Evolutionary conservation across 345 rosid species (phyloP), one percentile per base, ranked within the genome.

Genomic region (Sonneratia alba): DNA sequence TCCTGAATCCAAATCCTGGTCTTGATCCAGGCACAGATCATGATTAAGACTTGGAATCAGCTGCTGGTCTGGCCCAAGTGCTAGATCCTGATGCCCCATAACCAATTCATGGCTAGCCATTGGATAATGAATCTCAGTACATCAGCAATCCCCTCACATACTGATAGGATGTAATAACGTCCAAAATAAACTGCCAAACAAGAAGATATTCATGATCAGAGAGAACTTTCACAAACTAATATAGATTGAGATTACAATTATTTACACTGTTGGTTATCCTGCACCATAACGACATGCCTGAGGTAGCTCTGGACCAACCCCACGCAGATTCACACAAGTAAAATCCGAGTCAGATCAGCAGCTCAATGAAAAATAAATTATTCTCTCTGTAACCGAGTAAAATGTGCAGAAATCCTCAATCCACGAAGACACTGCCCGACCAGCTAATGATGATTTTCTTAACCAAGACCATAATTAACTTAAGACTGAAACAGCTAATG

Each of bases 41-140:
- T 89, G 93, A 82, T 70, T 86, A 71, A 85, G 94, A 61, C 87
- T 87, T 21, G 86, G 81, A 70, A 87, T 89, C 79, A 89, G 48
- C 37, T 82, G 88, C 47, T 86, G 92, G 77, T 83, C 88, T 76
- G 86, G 96, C 47, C 84, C 83, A 43, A 85, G 79, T 75, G 86
- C 89, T 32, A 68, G 27, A 70, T 76, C 85, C 74, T 81, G 91
- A 53, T 89, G 89, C 74, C 92, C 97, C 53, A 90, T 85, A 74
- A 92, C 81, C 77, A 92, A 72, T 71, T 92, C 98, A 24, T 90
- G 97, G 78, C 84, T 88, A 27, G 96, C 91, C 99, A 90, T 92
- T 45, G 69, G n/a, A 68, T 70, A 70, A 21, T 22, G 3, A 69
- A 48, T 70, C 51, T 70, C 70, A 70, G 40, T 24, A 10, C 55